A percentile compares a stretch with the other conserved stretches of the same genome.
Evolutionary conservation across 305 asterid species (phyloP).

Genomic region (Coffea humblotiana): DNA sequence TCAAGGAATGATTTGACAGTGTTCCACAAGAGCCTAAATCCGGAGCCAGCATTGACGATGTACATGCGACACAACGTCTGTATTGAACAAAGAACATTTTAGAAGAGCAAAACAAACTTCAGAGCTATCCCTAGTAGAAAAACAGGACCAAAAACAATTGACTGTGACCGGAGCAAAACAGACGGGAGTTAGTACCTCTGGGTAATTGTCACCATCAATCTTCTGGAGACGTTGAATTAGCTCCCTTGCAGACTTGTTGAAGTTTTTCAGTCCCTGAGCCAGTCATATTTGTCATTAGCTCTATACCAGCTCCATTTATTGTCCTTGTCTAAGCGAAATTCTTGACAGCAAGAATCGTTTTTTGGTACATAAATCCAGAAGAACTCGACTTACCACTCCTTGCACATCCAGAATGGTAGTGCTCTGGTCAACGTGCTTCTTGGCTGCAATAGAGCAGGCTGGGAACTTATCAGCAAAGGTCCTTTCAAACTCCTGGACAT

Average conservation of each 20-base stretch:
- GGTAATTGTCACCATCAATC: conserved; percentile 89
- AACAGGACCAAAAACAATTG: neutral
- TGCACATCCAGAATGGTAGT: conserved; percentile 95
- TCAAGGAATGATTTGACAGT: conserved; percentile 95
- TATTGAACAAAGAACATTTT: conserved; percentile 6
- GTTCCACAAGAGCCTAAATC: conserved; percentile 97
- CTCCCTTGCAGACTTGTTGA: conserved; percentile 88
- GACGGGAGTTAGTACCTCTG: conserved; percentile 54
- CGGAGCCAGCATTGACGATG: conserved; percentile 96
- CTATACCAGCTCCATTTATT: neutral
- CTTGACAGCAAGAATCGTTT: neutral
- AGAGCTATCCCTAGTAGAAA: neutral
- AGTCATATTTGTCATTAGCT: conserved; percentile 4
- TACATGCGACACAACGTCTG: conserved; percentile 93
- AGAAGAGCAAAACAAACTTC: conserved; percentile 14
- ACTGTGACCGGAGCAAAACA: neutral
- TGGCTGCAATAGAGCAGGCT: conserved; percentile 87
- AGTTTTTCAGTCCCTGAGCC: conserved; percentile 76
- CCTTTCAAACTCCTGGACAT: conserved; percentile 92
- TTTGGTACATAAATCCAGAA: neutral
- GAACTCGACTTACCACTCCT: conserved; percentile 74
- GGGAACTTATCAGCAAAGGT: conserved; percentile 80
- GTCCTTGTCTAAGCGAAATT: neutral
- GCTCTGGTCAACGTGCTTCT: conserved; percentile 89
- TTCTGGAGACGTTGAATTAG: conserved; percentile 83